Evolutionary conservation across 768 basidiomycete species (phyloP).

Genomic region (Kwoniella heveanensis): DNA sequence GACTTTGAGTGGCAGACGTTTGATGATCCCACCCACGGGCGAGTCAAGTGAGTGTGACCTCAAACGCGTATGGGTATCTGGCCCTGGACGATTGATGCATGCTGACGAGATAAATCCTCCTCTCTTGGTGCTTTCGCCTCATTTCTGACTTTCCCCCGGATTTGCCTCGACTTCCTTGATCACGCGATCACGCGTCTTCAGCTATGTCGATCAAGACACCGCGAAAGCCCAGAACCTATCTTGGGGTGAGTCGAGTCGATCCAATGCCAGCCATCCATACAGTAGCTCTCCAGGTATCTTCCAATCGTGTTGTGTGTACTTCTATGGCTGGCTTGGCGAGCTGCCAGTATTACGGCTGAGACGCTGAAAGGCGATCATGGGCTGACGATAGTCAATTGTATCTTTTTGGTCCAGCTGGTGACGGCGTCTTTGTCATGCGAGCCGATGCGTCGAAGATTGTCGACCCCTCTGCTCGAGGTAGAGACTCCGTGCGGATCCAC

Average conservation of each 20-base stretch:
- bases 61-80: no score
- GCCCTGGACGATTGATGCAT: no score
- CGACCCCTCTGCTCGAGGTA: constrained; percentile 12
- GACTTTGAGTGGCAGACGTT: constrained; percentile 19
- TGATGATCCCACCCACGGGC: constrained; percentile 25
- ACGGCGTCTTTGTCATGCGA: constrained; percentile 20
- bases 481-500: constrained; percentile 26
- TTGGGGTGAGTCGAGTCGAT: constrained; percentile 7
- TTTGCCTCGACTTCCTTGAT: no score
- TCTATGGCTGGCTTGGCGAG: no score
- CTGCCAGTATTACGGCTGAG: no score
- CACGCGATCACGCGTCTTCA: no score
- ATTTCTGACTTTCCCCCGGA: no score
- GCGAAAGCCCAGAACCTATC: constrained; percentile 11
- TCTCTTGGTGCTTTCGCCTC: not conserved
- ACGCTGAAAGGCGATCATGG: no score
- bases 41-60: constrained; percentile 9
- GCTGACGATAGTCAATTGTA: no score
- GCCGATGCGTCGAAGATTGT: constrained; percentile 17
- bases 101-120: constrained; percentile 6
- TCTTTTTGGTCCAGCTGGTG: no score
- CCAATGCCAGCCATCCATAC: not conserved
- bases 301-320: not conserved
- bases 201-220: constrained; percentile 19
- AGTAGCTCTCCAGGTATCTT: no score